These are phyloP conservation scores for Podospora pseudopauciseta DNA, from an alignment of 495 filamentous ascomycete genomes.

Conservation along the genomic window DNA sequence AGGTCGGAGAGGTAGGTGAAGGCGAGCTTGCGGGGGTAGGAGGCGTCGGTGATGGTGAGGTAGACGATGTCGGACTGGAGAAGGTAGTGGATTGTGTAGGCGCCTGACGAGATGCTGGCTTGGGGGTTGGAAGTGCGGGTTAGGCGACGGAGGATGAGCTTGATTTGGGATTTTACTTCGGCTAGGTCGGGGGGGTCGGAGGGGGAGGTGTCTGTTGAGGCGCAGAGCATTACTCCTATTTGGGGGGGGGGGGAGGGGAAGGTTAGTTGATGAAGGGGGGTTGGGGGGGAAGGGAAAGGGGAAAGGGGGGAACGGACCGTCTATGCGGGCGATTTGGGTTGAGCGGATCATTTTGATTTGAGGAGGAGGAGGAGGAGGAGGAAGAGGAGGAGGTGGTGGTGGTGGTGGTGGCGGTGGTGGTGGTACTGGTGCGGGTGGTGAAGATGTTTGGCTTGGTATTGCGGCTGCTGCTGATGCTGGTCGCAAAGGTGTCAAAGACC, in stretches of 20 bases:
- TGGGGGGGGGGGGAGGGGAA: not conserved
- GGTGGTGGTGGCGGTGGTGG: conserved; percentile 6
- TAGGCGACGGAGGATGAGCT: conserved; percentile 81
- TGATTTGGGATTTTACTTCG: conserved; percentile 86
- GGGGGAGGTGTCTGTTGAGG: conserved; percentile 79
- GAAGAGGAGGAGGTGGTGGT: not conserved
- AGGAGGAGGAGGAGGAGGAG: too few species aligned
- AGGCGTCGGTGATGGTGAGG: conserved; percentile 85
- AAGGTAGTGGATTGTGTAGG: conserved; percentile 85
- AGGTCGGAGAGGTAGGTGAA: conserved; percentile 98
- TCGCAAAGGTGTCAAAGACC: not conserved
- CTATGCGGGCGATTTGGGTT: conserved; percentile 88
- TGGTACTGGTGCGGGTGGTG: not conserved
- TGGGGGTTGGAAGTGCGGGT: conserved; percentile 84
- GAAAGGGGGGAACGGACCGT: conserved; percentile 57
- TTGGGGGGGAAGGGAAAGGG: conserved; percentile 4
- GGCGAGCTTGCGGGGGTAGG: conserved; percentile 96
- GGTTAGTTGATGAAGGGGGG: conserved; percentile 20
- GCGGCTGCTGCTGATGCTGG: not conserved
- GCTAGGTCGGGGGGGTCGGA: conserved; percentile 63
- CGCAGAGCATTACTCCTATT: conserved; percentile 85
- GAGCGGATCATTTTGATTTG: conserved; percentile 76
- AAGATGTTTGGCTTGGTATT: not conserved
- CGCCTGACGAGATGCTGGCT: conserved; percentile 79
- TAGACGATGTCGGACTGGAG: conserved; percentile 81